Evolutionary conservation across 129 eudicot genomes (phyloP).

Genomic region (Tanacetum coccineum): DNA sequence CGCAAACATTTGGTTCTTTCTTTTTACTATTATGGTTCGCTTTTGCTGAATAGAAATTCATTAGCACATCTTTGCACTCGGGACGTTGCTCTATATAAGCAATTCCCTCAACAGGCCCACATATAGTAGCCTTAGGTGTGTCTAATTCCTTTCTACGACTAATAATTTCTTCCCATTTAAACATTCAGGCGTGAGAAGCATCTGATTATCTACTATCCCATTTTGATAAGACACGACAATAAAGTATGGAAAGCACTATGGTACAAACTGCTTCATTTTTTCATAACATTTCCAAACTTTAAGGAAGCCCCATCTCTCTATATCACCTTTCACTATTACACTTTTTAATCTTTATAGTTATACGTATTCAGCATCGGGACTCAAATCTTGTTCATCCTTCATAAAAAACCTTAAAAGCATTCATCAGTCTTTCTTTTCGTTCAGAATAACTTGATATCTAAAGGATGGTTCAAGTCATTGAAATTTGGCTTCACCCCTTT

Average conservation of each 20-base stretch:
- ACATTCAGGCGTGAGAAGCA: too few relatives aligned
- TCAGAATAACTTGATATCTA: slow-evolving; percentile 63
- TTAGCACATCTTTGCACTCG: too few relatives aligned
- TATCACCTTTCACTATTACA: slow-evolving; percentile 58
- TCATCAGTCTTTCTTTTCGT: slow-evolving; percentile 61
- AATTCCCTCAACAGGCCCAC: too few relatives aligned
- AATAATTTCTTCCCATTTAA: too few relatives aligned
- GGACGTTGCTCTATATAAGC: too few relatives aligned
- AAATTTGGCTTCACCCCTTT: slow-evolving; percentile 71
- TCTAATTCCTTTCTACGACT: too few relatives aligned
- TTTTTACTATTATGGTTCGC: too few relatives aligned
- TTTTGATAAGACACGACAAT: slow-evolving; percentile 63
- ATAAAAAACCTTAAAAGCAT: slow-evolving; percentile 75
- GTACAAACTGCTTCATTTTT: slow-evolving; percentile 69
- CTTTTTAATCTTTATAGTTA: slow-evolving; percentile 87
- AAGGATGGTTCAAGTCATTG: slow-evolving; percentile 82
- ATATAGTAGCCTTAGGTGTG: too few relatives aligned
- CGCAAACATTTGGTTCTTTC: too few relatives aligned
- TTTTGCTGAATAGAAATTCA: too few relatives aligned
- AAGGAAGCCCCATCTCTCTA: slow-evolving; percentile 59
- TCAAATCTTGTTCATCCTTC: slow-evolving; percentile 65
- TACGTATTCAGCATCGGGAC: slow-evolving; percentile 93
- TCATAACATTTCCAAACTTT: slow-evolving; percentile 88
- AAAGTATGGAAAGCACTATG: slow-evolving; percentile 93
- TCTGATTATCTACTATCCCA: too few relatives aligned